Base-by-base conservation (phyloP, 164 flowering plant genomes). In the Sextonia rubra region DNA sequence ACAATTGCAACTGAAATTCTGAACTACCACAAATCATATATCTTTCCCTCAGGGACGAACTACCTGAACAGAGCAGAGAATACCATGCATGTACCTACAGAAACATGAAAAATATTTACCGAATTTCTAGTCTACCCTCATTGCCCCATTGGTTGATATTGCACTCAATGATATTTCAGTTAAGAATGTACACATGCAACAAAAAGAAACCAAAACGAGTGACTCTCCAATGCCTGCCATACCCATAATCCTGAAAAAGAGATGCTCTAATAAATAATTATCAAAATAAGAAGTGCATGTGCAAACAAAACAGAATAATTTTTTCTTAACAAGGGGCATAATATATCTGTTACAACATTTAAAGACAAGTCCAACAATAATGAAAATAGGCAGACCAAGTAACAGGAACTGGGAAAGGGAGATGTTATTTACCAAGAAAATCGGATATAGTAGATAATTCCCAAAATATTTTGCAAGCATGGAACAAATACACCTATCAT, bases 81-180 rank as follows among this genome's bases (percentile, higher is more conserved):
- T 17, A 61, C 27, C 24, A 61, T 9, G 26, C 2, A n/a, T 20
- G 12, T 61, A 12, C 3, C 25, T 22, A 22, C 25, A 32, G 14
- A 18, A 66, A 29, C 30, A 68, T 22, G 32, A 47, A 20, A 44
- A 47, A 20, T 44, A 14, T 20, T 17, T 11, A 47, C 58, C 14
- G 58, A 15, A 52, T 22, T 44, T 25, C 18, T 55, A 72, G 17
- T 27, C 6, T 80, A 95, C 99, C 98, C 93, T 95, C 99, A 95
- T 95, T 69, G 99, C 99, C 75, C 99, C 99, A 86, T 95, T 95
- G 49, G 99, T 93, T 60, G 99, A 97, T 72, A 95, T 93, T 55
- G 99, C 99, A 91, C 99, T 95, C 78, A 95, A 76, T 48, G 99
- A 95, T 76, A 95, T 86, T 68, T 78, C 71, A 47, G 99, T 95